phyloP scores from a whole-genome alignment of 1,139 yeast genomes.

The Suhomyces guaymorum region DNA sequence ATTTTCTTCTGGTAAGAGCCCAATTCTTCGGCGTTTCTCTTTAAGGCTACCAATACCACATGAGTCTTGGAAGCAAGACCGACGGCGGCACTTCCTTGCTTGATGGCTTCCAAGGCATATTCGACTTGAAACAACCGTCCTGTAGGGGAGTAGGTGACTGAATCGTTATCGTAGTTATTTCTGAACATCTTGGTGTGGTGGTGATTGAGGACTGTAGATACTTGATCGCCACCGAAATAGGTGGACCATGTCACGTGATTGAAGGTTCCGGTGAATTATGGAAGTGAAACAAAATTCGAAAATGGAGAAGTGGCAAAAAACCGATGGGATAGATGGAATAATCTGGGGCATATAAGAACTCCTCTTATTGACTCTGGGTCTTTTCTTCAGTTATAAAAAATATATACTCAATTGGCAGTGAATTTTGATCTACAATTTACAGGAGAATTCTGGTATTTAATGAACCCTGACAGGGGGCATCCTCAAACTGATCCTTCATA shows the following conservation, averaged over 20 bases:
- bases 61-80: slow-evolving; percentile 84
- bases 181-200: slow-evolving; percentile 59
- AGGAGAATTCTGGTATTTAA: too few species aligned
- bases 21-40: slow-evolving; percentile 94
- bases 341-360: too few species aligned
- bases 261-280: not conserved
- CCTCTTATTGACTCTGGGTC: too few species aligned
- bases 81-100: slow-evolving; percentile 97
- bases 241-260: not conserved
- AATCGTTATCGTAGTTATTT: slow-evolving; percentile 97
- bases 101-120: slow-evolving; percentile 95
- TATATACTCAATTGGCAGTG: too few species aligned
- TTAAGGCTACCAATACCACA: slow-evolving; percentile 90
- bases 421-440: too few species aligned
- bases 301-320: too few species aligned
- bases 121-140: slow-evolving; percentile 95
- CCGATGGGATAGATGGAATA: too few species aligned
- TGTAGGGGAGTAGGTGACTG: slow-evolving; percentile 96
- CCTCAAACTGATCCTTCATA: too few species aligned
- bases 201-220: too few species aligned
- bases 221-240: slow-evolving; percentile 10
- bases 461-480: too few species aligned
- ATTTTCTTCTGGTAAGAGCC: slow-evolving; percentile 96
- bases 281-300: too few species aligned
- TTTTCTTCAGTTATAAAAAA: too few species aligned